These are phyloP conservation scores for Entomortierella beljakovae DNA, from an alignment of 192 early-diverging fungal species.

Conservation along the genomic window DNA sequence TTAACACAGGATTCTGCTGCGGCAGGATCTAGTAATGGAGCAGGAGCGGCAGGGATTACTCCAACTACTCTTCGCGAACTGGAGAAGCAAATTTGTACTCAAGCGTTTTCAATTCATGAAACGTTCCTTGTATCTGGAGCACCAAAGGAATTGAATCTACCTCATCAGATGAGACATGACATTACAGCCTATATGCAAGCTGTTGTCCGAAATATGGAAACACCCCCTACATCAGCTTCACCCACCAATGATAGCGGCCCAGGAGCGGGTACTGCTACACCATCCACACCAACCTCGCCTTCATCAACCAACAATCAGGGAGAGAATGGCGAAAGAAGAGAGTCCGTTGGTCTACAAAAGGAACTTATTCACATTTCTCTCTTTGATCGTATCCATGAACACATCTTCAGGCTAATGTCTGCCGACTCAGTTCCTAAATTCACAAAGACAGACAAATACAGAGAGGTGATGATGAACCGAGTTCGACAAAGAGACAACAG, in stretches of 20 bases:
- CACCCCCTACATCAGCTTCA: background rate
- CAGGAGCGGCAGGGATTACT: background rate
- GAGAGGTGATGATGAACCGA: conserved; percentile 49
- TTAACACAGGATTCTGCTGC: conserved; percentile 10
- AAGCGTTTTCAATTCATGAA: conserved; percentile 64
- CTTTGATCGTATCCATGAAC: conserved; percentile 72
- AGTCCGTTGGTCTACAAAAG: background rate
- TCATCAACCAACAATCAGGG: background rate
- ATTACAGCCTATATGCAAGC: conserved; percentile 61
- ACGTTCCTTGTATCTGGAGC: conserved; percentile 61
- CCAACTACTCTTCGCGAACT: conserved; percentile 39
- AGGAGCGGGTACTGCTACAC: background rate
- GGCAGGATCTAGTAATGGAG: background rate
- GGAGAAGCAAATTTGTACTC: conserved; percentile 60
- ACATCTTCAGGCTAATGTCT: conserved; percentile 79
- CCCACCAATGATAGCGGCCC: background rate
- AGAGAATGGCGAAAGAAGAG: background rate
- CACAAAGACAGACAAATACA: conserved; percentile 67
- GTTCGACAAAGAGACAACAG: conserved; percentile 19
- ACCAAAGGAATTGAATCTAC: conserved; percentile 63
- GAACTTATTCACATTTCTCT: conserved; percentile 52
- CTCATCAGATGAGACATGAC: conserved; percentile 59
- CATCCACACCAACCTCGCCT: conserved; percentile 26
- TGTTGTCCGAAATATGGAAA: conserved; percentile 52
- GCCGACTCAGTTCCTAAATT: conserved; percentile 84